phyloP scores from a whole-genome alignment of 2,329 filamentous ascomycete species.

The Ophiocordyceps sinensis region DNA sequence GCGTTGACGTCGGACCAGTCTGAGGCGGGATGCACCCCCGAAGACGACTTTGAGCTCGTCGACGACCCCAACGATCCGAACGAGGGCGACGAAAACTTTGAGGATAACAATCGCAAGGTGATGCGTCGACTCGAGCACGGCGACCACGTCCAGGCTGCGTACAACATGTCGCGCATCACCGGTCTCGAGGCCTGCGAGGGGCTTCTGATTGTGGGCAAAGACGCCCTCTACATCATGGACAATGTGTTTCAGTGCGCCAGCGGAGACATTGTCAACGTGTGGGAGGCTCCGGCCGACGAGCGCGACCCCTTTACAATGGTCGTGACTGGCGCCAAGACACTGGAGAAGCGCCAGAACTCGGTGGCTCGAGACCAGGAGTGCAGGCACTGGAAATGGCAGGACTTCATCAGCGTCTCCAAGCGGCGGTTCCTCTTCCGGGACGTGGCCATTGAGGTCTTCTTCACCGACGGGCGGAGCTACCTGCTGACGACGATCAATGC shows the following conservation, averaged over 20 bases:
- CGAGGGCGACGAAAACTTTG: conserved; percentile 62
- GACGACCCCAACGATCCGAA: conserved; percentile 80
- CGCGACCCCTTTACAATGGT: conserved; percentile 91
- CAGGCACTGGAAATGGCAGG: conserved; percentile 84
- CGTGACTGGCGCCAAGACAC: conserved; percentile 53
- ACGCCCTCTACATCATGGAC: conserved; percentile 86
- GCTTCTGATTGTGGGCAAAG: conserved; percentile 82
- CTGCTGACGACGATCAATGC: conserved; percentile 72
- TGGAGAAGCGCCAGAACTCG: conserved; percentile 45
- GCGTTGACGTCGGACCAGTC: conserved; percentile 8
- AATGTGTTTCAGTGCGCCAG: conserved; percentile 91
- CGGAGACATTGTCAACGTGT: conserved; percentile 92
- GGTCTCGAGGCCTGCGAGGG: conserved; percentile 90
- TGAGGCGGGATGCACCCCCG: conserved; percentile 26
- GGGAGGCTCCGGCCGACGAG: conserved; percentile 84
- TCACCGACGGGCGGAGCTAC: conserved; percentile 92
- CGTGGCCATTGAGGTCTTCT: conserved; percentile 94
- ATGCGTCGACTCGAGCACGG: conserved; percentile 86
- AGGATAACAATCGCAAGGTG: conserved; percentile 96
- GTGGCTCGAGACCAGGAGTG: conserved; percentile 58
- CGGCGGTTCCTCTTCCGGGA: conserved; percentile 89
- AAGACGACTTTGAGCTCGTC: conserved; percentile 92
- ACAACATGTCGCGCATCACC: conserved; percentile 88
- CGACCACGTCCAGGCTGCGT: conserved; percentile 84
- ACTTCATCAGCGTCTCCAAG: conserved; percentile 92